A percentile compares a stretch with the other conserved stretches of the same genome.
phyloP scores from a whole-genome alignment of 2,329 filamentous ascomycete species.

The Diaporthe velutina region DNA sequence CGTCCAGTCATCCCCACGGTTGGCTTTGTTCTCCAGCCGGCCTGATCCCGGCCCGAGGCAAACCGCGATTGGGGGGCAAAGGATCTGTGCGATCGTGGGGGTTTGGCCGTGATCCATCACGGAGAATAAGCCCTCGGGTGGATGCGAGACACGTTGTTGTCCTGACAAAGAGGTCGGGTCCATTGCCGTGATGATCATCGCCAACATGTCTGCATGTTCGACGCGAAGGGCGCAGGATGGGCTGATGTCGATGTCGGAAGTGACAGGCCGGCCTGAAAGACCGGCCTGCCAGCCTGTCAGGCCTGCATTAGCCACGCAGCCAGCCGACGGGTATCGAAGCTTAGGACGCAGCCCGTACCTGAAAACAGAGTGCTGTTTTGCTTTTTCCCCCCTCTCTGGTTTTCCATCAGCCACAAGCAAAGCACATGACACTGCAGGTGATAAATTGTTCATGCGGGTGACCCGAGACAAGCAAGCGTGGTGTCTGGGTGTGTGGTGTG shows the following conservation, averaged over 20 bases:
- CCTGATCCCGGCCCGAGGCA: slow-evolving; percentile 7
- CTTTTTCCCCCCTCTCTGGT: background rate
- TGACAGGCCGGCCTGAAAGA: background rate
- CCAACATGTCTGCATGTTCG: background rate
- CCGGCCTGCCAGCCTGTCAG: slow-evolving; percentile 10
- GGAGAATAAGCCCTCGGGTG: background rate
- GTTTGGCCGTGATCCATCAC: background rate
- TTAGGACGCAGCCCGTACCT: background rate
- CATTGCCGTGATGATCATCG: background rate
- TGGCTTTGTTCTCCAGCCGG: slow-evolving; percentile 19
- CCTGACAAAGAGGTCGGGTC: background rate
- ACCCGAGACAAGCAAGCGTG: slow-evolving; percentile 23
- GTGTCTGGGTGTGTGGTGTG: background rate
- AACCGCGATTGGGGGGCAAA: background rate
- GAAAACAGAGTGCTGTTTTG: background rate
- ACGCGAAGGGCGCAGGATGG: background rate
- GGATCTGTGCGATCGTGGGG: slow-evolving; percentile 17
- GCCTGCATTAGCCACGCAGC: slow-evolving; percentile 24
- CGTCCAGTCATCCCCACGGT: background rate
- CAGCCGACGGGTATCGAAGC: background rate
- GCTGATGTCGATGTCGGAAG: slow-evolving; percentile 6
- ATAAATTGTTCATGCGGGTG: slow-evolving; percentile 26
- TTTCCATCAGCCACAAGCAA: background rate
- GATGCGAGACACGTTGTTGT: background rate
- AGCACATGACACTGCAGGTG: slow-evolving; percentile 30